phyloP scores from a whole-genome alignment of 352 stramenopile species.

The Phytopythium mirpurense region DNA sequence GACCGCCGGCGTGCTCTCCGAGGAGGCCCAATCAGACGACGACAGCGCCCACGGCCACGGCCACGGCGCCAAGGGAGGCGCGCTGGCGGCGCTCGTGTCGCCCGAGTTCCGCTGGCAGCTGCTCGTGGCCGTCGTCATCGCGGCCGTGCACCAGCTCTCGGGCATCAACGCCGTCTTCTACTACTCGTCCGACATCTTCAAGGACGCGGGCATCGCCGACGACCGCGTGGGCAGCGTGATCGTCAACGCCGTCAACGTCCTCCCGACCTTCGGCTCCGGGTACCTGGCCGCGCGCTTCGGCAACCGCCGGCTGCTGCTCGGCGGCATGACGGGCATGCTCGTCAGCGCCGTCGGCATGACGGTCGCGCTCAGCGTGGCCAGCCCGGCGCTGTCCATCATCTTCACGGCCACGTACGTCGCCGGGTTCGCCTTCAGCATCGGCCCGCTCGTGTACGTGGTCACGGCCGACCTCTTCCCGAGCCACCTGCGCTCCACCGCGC shows the following conservation, averaged over 20 bases:
- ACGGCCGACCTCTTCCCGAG: conserved; percentile 22
- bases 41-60: conserved; percentile 1
- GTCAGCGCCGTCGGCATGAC: conserved; percentile 19
- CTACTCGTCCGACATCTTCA: conserved; percentile 20
- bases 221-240: conserved; percentile 16
- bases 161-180: conserved; percentile 21
- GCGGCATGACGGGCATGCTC: conserved; percentile 13
- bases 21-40: too few relatives aligned
- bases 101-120: conserved; percentile 8
- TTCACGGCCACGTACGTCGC: conserved; percentile 23
- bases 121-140: conserved; percentile 9
- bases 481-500: conserved; percentile 16
- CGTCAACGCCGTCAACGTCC: conserved; percentile 13
- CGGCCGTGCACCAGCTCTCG: conserved; percentile 12
- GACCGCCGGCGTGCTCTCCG: conserved; percentile 3
- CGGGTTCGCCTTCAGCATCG: conserved; percentile 16
- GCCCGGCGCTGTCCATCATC: conserved; percentile 15
- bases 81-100: conserved; percentile 9
- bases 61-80: conserved; percentile 7
- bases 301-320: conserved; percentile 14
- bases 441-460: conserved; percentile 19
- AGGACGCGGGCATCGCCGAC: conserved; percentile 13
- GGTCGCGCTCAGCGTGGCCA: conserved; percentile 14
- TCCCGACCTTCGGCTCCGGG: conserved; percentile 9
- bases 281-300: conserved; percentile 6